Percentiles rank a stretch among this genome's conserved stretches.
These are phyloP conservation scores for Bauhinia variegata DNA, from an alignment of 306 rosid genomes.

Conservation along the genomic window DNA sequence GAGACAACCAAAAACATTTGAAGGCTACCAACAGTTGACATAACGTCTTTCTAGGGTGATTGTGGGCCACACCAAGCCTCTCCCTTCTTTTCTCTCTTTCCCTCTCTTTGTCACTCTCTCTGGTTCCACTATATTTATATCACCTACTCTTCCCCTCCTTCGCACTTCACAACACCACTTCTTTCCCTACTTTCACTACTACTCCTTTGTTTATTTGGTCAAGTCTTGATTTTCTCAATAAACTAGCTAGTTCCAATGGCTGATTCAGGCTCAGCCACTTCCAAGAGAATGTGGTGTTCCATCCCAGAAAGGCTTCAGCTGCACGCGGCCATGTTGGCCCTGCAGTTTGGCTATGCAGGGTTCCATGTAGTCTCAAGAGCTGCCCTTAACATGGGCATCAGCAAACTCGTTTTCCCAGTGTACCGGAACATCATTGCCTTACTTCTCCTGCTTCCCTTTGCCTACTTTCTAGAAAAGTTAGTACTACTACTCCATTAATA, in stretches of 20 bases:
- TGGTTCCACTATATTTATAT: slow-evolving; percentile 58
- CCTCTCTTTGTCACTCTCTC: too few relatives aligned
- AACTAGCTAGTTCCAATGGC: slow-evolving; percentile 55
- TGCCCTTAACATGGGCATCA: slow-evolving; percentile 98
- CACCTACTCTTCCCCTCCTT: slow-evolving; percentile 34
- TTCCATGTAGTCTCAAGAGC: slow-evolving; percentile 94
- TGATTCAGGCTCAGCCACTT: slow-evolving; percentile 52
- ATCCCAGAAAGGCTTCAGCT: slow-evolving; percentile 79
- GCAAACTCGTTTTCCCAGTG: slow-evolving; percentile 92
- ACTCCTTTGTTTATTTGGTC: slow-evolving; percentile 1
- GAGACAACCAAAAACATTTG: slow-evolving; percentile 74
- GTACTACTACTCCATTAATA: too few relatives aligned
- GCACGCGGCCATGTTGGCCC: slow-evolving; percentile 93
- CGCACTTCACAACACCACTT: slow-evolving; percentile 48
- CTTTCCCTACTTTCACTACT: neutral
- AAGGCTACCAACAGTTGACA: slow-evolving; percentile 74
- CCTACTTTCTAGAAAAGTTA: slow-evolving; percentile 86
- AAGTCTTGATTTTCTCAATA: neutral
- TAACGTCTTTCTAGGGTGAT: slow-evolving; percentile 51
- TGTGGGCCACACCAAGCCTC: slow-evolving; percentile 43
- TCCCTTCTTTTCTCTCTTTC: neutral
- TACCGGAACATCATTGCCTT: slow-evolving; percentile 88
- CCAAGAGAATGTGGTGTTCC: slow-evolving; percentile 76
- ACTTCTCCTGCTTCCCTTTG: slow-evolving; percentile 85
- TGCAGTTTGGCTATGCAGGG: slow-evolving; percentile 97